Percentiles rank a stretch among this genome's conserved stretches.
These are phyloP conservation scores for Nicotiana sylvestris DNA, from an alignment of 257 asterid genomes.

Conservation along the genomic window DNA sequence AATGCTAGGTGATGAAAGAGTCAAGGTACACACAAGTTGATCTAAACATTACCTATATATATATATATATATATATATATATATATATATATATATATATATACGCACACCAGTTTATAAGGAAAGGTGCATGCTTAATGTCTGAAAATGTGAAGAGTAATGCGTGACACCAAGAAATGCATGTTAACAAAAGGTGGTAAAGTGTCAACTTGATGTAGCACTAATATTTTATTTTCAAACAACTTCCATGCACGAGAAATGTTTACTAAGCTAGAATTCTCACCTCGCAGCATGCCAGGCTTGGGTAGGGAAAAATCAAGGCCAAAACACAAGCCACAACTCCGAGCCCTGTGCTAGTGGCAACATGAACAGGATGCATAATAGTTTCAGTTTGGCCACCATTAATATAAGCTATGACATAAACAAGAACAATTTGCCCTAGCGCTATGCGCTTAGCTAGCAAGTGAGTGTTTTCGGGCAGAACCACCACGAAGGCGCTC, in stretches of 20 bases:
- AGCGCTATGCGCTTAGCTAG: conserved; percentile 66
- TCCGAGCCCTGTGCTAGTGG: conserved; percentile 79
- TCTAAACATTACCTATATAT: too few species aligned
- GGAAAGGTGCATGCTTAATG: conserved; percentile 3
- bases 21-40: too few species aligned
- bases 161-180: conserved; percentile 11
- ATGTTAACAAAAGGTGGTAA: neutral
- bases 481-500: conserved; percentile 50
- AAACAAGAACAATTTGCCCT: conserved; percentile 74
- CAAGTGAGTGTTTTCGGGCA: conserved; percentile 62
- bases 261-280: neutral
- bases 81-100: too few species aligned
- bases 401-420: conserved; percentile 48
- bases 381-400: conserved; percentile 47
- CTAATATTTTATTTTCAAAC: neutral
- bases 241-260: neutral
- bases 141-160: neutral
- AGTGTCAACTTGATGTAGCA: conserved; percentile 16
- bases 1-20: neutral
- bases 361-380: conserved; percentile 67
- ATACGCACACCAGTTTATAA: neutral
- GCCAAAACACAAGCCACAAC: conserved; percentile 65
- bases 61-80: too few species aligned
- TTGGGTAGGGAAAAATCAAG: conserved; percentile 61
- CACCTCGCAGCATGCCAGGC: conserved; percentile 66